Percentiles rank a stretch among this genome's conserved stretches.
phyloP scores from a whole-genome alignment of 768 basidiomycete species.

The Lactarius hatsudake region DNA sequence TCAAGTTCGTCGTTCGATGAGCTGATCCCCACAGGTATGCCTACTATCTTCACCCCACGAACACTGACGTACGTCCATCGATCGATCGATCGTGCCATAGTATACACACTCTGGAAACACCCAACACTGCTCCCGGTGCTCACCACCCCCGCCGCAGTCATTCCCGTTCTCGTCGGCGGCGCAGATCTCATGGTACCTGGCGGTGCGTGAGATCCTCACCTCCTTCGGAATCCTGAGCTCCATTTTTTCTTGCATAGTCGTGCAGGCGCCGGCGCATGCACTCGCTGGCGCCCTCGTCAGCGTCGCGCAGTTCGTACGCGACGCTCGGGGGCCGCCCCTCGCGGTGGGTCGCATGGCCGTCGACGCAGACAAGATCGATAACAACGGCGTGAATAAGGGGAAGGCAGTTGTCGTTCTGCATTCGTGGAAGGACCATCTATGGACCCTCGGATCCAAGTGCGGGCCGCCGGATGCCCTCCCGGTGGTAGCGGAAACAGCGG shows the following conservation, averaged over 20 bases:
- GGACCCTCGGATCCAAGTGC: constrained; percentile 64
- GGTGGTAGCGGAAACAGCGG: constrained; percentile 16
- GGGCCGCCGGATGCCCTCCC: constrained; percentile 47
- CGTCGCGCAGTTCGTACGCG: constrained; percentile 48
- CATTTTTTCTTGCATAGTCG: constrained; percentile 44
- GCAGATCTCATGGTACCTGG: constrained; percentile 90
- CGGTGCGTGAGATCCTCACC: constrained; percentile 45
- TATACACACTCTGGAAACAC: constrained; percentile 80
- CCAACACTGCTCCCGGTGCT: constrained; percentile 64
- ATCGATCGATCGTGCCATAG: constrained; percentile 30
- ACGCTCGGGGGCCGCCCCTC: constrained; percentile 53
- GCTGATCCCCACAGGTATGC: constrained; percentile 64
- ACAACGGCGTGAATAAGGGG: constrained; percentile 49
- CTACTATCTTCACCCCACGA: neutral
- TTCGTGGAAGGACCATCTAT: constrained; percentile 74
- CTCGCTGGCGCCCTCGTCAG: constrained; percentile 55
- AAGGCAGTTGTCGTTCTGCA: constrained; percentile 75
- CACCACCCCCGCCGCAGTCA: constrained; percentile 68
- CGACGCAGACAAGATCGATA: constrained; percentile 30
- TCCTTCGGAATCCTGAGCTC: neutral
- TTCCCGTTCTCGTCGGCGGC: constrained; percentile 70
- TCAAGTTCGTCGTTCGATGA: constrained; percentile 41
- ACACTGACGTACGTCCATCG: neutral
- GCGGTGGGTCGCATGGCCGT: constrained; percentile 74
- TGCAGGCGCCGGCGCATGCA: constrained; percentile 48